Evolutionary conservation across 2,329 filamentous ascomycete genomes (phyloP).

Genomic region (Pseudogymnoascus sp.): DNA sequence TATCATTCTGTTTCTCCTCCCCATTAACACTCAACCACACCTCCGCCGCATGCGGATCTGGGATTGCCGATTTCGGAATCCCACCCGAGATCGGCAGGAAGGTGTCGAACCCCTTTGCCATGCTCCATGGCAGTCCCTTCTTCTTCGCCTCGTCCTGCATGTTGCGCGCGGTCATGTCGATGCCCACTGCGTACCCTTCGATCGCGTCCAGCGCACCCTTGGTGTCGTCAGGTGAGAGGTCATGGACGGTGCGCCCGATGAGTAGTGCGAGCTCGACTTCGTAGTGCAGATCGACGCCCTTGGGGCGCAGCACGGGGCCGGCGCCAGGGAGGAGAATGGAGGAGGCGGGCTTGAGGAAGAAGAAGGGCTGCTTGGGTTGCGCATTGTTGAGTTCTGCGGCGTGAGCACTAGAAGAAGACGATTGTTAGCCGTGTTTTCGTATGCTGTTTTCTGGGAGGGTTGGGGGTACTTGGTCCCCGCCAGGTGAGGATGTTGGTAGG

Average conservation of each 20-base stretch:
- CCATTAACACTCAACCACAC: constrained; percentile 80
- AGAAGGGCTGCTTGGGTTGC: constrained; percentile 91
- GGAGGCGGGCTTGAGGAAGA: constrained; percentile 92
- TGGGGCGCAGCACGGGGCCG: constrained; percentile 73
- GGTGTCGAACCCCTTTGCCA: constrained; percentile 96
- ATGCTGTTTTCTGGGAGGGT: constrained; percentile 3
- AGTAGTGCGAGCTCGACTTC: constrained; percentile 90
- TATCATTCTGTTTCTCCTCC: constrained; percentile 70
- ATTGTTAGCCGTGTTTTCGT: constrained; percentile 10
- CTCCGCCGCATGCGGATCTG: constrained; percentile 81
- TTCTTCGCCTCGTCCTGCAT: constrained; percentile 94
- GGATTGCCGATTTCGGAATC: constrained; percentile 71
- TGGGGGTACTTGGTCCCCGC: not conserved
- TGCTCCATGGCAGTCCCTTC: constrained; percentile 92
- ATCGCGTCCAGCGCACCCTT: constrained; percentile 74
- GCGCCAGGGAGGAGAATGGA: constrained; percentile 72
- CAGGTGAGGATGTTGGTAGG: not conserved
- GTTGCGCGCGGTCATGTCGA: constrained; percentile 97
- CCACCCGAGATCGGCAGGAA: constrained; percentile 81
- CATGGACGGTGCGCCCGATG: constrained; percentile 70
- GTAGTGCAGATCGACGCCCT: constrained; percentile 80
- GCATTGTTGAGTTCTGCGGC: constrained; percentile 83
- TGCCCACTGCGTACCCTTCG: constrained; percentile 81
- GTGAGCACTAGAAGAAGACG: constrained; percentile 58
- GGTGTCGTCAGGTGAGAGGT: constrained; percentile 62